These are phyloP conservation scores for Backusella circina DNA, from an alignment of 192 early-diverging fungal species.

Conservation along the genomic window DNA sequence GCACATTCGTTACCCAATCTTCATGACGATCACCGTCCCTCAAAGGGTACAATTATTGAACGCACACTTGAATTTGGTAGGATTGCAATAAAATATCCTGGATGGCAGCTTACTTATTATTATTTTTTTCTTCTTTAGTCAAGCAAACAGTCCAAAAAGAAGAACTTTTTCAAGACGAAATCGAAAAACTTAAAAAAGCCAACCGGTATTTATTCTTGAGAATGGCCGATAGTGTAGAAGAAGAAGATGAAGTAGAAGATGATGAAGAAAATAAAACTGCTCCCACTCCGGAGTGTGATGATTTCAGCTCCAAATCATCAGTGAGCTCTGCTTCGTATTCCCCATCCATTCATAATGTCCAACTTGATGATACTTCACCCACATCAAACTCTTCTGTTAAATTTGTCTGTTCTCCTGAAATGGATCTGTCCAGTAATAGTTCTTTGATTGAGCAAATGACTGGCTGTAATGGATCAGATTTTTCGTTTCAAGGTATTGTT, in stretches of 20 bases:
- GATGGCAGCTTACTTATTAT: background rate
- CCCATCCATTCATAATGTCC: background rate
- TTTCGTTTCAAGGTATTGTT: background rate
- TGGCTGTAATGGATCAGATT: background rate
- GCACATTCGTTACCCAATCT: constrained; percentile 71
- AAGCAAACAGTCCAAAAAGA: constrained; percentile 15
- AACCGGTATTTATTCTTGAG: background rate
- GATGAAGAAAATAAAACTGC: background rate
- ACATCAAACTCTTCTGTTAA: background rate
- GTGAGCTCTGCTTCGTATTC: background rate
- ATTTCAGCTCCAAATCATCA: background rate
- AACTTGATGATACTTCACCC: background rate
- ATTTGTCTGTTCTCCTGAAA: background rate
- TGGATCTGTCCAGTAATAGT: background rate
- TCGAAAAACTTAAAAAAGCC: constrained; percentile 1
- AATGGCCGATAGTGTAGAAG: background rate
- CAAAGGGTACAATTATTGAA: constrained; percentile 74
- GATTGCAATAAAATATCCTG: background rate
- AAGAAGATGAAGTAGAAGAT: constrained; percentile 7
- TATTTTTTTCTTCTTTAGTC: constrained; percentile 8
- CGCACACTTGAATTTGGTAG: constrained; percentile 63
- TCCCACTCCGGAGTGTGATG: background rate
- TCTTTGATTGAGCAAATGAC: background rate
- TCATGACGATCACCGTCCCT: constrained; percentile 63
- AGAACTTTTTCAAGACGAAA: constrained; percentile 16